A percentile compares a stretch with the other conserved stretches of the same genome.
Evolutionary conservation across 768 basidiomycete genomes (phyloP).

Genomic region (Leccinum variicolor): DNA sequence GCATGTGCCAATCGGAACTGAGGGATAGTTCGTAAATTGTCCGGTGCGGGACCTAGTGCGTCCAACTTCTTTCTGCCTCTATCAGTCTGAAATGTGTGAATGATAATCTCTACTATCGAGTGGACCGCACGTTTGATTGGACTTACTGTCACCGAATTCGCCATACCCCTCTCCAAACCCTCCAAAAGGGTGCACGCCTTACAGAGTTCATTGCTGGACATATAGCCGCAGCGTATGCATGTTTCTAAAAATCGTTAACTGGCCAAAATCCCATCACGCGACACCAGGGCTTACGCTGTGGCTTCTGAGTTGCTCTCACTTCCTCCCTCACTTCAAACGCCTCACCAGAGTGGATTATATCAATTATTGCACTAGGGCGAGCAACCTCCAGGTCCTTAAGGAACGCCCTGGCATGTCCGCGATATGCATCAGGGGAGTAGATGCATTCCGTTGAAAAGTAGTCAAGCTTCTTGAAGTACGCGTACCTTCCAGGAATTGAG

Average conservation of each 20-base stretch:
- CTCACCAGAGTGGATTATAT: slow-evolving; percentile 96
- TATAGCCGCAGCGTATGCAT: slow-evolving; percentile 90
- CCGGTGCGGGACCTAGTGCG: slow-evolving; percentile 54
- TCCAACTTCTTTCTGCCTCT: slow-evolving; percentile 61
- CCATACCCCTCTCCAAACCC: slow-evolving; percentile 85
- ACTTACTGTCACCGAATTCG: slow-evolving; percentile 57
- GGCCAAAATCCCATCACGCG: neutral
- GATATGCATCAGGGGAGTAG: slow-evolving; percentile 97
- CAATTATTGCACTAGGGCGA: slow-evolving; percentile 92
- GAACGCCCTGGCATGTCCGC: slow-evolving; percentile 91
- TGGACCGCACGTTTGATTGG: neutral
- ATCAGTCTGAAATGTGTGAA: slow-evolving; percentile 51
- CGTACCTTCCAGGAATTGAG: slow-evolving; percentile 65
- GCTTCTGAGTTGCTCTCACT: slow-evolving; percentile 78
- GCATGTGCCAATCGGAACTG: slow-evolving; percentile 51
- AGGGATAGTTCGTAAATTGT: slow-evolving; percentile 76
- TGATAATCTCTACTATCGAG: neutral
- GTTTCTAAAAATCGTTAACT: slow-evolving; percentile 53
- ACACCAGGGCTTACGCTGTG: slow-evolving; percentile 62
- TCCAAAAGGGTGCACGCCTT: slow-evolving; percentile 91
- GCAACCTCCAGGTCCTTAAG: slow-evolving; percentile 95
- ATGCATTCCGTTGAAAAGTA: slow-evolving; percentile 99
- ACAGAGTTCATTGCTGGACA: slow-evolving; percentile 95
- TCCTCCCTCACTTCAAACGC: slow-evolving; percentile 84
- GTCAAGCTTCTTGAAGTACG: slow-evolving; percentile 98